phyloP scores from a whole-genome alignment of 371 early-diverging fungal species.

The Haplosporangium sp. region DNA sequence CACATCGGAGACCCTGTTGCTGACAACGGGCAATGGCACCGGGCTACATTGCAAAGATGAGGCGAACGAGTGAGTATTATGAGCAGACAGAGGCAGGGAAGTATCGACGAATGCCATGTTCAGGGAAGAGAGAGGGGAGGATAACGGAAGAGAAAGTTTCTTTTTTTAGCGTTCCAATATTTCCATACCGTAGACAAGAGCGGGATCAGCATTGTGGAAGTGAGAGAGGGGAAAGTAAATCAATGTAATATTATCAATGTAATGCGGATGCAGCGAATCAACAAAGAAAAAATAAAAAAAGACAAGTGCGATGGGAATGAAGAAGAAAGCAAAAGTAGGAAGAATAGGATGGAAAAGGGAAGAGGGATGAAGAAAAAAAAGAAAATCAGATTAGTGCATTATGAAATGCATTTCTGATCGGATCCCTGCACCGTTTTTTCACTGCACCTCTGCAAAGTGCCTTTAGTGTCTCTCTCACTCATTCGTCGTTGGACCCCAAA shows the following conservation, averaged over 20 bases:
- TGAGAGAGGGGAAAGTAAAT: background rate
- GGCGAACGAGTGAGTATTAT: background rate
- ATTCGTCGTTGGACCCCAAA: too few relatives aligned
- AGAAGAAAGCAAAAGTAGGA: too few relatives aligned
- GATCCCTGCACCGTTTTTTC: background rate
- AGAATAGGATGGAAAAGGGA: background rate
- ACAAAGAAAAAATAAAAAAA: background rate
- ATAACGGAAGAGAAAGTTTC: background rate
- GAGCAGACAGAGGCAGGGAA: background rate
- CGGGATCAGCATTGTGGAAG: constrained; percentile 21
- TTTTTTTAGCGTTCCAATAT: background rate
- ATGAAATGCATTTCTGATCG: too few relatives aligned
- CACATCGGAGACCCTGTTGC: constrained; percentile 38
- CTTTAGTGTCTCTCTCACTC: too few relatives aligned
- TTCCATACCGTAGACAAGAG: constrained; percentile 22
- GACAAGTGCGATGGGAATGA: background rate
- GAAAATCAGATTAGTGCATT: background rate
- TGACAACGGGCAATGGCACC: constrained; percentile 36
- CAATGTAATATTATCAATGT: background rate
- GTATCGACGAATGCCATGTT: background rate
- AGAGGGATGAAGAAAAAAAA: background rate
- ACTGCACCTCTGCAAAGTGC: too few relatives aligned
- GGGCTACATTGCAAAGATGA: constrained; percentile 14
- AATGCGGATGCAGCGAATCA: background rate
- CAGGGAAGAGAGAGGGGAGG: background rate